Evolutionary conservation across 371 early-diverging fungal genomes (phyloP).

Genomic region (Apophysomyces trapeziformis): DNA sequence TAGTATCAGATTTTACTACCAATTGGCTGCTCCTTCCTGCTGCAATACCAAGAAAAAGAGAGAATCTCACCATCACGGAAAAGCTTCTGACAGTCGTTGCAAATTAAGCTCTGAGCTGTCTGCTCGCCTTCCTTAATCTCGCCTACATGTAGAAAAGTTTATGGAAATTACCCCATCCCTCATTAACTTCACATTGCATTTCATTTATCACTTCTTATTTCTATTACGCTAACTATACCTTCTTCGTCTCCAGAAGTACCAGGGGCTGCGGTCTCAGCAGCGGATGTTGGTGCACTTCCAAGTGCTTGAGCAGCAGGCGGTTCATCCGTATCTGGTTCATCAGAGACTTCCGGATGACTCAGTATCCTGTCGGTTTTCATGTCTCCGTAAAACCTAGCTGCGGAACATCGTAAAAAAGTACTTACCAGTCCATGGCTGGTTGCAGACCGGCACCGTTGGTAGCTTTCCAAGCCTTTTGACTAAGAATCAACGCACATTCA

Average conservation of each 20-base stretch:
- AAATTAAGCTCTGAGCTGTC: conserved; percentile 77
- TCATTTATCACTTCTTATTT: too few species aligned
- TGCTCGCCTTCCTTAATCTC: conserved; percentile 72
- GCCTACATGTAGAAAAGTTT: conserved; percentile 33
- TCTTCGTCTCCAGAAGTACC: conserved; percentile 33
- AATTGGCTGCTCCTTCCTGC: too few species aligned
- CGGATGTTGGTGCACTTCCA: conserved; percentile 22
- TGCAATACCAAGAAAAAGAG: too few species aligned
- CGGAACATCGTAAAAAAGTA: background rate
- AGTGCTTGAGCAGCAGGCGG: conserved; percentile 37
- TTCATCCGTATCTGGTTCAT: conserved; percentile 60
- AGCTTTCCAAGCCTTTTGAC: conserved; percentile 8
- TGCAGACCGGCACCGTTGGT: conserved; percentile 79
- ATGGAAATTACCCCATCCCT: too few species aligned
- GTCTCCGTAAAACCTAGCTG: background rate
- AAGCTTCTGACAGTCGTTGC: conserved; percentile 87
- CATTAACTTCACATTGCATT: too few species aligned
- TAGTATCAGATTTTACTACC: too few species aligned
- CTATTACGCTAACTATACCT: conserved; percentile 20
- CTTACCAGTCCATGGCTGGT: conserved; percentile 88
- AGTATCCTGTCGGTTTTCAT: conserved; percentile 60
- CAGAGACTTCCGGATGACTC: conserved; percentile 75
- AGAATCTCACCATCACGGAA: conserved; percentile 69
- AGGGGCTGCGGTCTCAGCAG: conserved; percentile 21
- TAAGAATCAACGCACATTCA: background rate